Evolutionary conservation across 495 filamentous ascomycete species (phyloP), one percentile per base, ranked within the genome.

Genomic region (Penicillium angulare): DNA sequence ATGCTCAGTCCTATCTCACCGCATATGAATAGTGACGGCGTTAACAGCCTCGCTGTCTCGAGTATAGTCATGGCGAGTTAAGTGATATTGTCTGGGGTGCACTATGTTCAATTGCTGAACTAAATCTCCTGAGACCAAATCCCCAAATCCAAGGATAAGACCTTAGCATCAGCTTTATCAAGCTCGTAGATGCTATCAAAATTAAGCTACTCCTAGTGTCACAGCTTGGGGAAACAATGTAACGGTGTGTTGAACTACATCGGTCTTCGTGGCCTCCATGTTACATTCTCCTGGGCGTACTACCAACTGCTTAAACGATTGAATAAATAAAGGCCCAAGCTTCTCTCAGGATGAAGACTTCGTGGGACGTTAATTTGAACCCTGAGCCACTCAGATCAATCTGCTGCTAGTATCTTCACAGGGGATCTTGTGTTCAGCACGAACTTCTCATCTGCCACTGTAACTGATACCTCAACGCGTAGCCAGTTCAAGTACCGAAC

Each of bases 191-290:
- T 20, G 20, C n/a, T 20, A 8, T 18, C 12, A 20, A 15, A 5
- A 41, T 3, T 17, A 41, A 41, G 7, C 20, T 0, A 41, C 16
- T 5, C 4, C 38, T n/a, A 5, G 38, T 41, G 13, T 41, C 20
- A 41, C 38, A 26, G 36, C 17, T 39, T 22, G 16, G 10, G 7
- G 38, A 7, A 13, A 15, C 10, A 41, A 44, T 44, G 42, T 44
- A 32, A 44, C 42, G 24, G 24, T 44, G 15, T n/a, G 42, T 44
- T 44, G 42, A 44, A 44, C 42, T 9, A 31, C 24, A 29, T 44
- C 24, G 24, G 27, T 32, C 2, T 24, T 44, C 42, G 9, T 31
- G n/a, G 22, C 24, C 10, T 31, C 23, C 27, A 32, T 22, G 42
- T 44, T 44, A 32, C 42, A 32, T 32, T 2, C 12, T 5, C 7